A percentile compares a stretch with the other conserved stretches of the same genome.
Conservation (phyloP, 176 grass and related monocot species). For the Oryza glumipatula region DNA sequence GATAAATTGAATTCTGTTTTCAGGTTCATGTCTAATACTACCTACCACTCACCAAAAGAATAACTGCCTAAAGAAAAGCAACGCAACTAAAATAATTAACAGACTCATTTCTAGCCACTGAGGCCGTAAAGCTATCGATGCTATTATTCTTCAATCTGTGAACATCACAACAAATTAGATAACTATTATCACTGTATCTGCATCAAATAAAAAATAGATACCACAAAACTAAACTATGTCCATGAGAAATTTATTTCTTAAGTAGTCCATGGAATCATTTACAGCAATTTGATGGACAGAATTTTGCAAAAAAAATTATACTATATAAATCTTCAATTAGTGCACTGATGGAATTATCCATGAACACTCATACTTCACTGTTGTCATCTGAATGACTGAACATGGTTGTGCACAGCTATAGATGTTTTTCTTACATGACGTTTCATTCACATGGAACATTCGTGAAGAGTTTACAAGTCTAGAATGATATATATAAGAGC, state of each 20-base stretch:
- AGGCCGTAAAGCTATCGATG: constrained; percentile 8
- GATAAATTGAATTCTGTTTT: constrained; percentile 5
- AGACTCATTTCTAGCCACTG: constrained; percentile 5
- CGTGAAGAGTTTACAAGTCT: not conserved
- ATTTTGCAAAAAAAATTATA: constrained; percentile 9
- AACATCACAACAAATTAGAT: constrained; percentile 11
- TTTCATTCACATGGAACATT: constrained; percentile 11
- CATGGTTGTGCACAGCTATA: not conserved
- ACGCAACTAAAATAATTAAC: not conserved
- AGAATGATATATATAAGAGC: not conserved
- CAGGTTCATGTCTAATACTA: constrained; percentile 9
- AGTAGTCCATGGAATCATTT: constrained; percentile 14
- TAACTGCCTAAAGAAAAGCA: not conserved
- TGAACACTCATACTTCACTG: not conserved
- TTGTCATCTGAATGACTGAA: not conserved
- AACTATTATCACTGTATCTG: not conserved
- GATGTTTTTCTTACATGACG: not conserved
- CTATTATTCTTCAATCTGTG: constrained; percentile 1
- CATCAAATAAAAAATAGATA: constrained; percentile 29
- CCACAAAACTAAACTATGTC: not conserved
- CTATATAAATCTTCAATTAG: not conserved
- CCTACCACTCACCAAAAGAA: not conserved
- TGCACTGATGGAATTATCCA: not conserved
- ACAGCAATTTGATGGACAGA: constrained; percentile 5
- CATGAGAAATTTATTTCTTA: constrained; percentile 13